phyloP scores from a whole-genome alignment of 2,329 filamentous ascomycete genomes.

The Malbranchea cinnamomea region DNA sequence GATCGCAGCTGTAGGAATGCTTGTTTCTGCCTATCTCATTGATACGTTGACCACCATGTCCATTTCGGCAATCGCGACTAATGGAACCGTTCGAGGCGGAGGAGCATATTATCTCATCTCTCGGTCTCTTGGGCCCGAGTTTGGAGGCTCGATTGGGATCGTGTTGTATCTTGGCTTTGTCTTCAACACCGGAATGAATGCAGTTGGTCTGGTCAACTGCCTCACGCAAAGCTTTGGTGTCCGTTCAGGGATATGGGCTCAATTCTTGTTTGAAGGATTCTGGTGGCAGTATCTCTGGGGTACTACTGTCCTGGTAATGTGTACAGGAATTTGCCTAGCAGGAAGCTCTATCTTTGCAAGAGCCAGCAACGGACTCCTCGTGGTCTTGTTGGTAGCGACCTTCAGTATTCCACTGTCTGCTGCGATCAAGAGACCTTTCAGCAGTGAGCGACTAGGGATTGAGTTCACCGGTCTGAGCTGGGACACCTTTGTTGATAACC shows the following conservation, averaged over 20 bases:
- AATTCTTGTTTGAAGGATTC: constrained; percentile 52
- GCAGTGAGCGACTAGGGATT: constrained; percentile 45
- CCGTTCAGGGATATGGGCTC: constrained; percentile 39
- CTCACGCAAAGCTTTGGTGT: constrained; percentile 59
- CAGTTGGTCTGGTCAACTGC: constrained; percentile 74
- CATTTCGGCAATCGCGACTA: constrained; percentile 76
- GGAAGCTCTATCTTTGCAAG: constrained; percentile 68
- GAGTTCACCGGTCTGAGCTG: constrained; percentile 65
- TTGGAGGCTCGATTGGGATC: constrained; percentile 75
- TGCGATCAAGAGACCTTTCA: constrained; percentile 52
- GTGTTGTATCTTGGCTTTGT: constrained; percentile 85
- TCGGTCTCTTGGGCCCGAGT: constrained; percentile 70
- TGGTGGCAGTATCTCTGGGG: constrained; percentile 67
- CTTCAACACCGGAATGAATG: constrained; percentile 74
- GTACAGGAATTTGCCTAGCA: constrained; percentile 60
- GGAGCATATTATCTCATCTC: constrained; percentile 85
- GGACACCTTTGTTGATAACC: constrained; percentile 56
- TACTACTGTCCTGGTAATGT: constrained; percentile 54
- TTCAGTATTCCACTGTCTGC: constrained; percentile 74
- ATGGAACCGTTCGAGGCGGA: constrained; percentile 75
- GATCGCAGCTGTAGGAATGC: constrained; percentile 40
- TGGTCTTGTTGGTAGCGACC: constrained; percentile 56
- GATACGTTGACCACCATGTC: constrained; percentile 76
- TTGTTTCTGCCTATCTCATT: constrained; percentile 61
- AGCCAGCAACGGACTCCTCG: constrained; percentile 61